These are phyloP conservation scores for Phytophthora lateralis DNA, from an alignment of 352 stramenopile species.

Conservation along the genomic window DNA sequence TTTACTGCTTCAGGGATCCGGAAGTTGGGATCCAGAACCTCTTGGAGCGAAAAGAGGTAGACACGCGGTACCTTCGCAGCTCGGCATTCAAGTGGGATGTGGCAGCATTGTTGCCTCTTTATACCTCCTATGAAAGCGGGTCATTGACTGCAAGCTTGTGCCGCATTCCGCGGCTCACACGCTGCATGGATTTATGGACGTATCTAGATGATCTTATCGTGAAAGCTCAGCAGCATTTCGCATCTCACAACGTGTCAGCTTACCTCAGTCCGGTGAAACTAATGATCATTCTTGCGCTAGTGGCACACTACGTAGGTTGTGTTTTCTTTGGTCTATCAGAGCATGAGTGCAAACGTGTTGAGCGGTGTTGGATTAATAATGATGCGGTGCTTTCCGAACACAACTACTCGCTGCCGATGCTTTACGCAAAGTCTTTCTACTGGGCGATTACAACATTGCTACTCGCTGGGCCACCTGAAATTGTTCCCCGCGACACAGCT, in stretches of 20 bases:
- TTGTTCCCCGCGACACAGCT: slow-evolving; percentile 43
- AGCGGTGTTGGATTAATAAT: slow-evolving; percentile 62
- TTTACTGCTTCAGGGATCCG: slow-evolving; percentile 67
- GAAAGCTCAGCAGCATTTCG: slow-evolving; percentile 64
- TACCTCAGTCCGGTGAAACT: slow-evolving; percentile 75
- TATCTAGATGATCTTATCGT: slow-evolving; percentile 74
- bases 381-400: slow-evolving; percentile 69
- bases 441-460: slow-evolving; percentile 73
- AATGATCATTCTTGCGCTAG: slow-evolving; percentile 65
- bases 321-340: slow-evolving; percentile 81
- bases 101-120: slow-evolving; percentile 60
- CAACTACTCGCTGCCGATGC: slow-evolving; percentile 43
- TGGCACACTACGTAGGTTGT: slow-evolving; percentile 65
- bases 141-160: slow-evolving; percentile 48
- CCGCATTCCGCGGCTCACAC: slow-evolving; percentile 60
- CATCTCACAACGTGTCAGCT: slow-evolving; percentile 66
- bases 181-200: slow-evolving; percentile 52
- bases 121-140: slow-evolving; percentile 27
- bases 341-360: slow-evolving; percentile 44
- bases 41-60: slow-evolving; percentile 35
- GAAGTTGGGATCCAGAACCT: slow-evolving; percentile 56
- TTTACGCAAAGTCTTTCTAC: slow-evolving; percentile 76
- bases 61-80: slow-evolving; percentile 48
- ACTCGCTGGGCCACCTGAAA: slow-evolving; percentile 62
- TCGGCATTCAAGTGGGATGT: slow-evolving; percentile 54